Conservation (phyloP, 371 early-diverging fungal species). For the Mortierella sp. region DNA sequence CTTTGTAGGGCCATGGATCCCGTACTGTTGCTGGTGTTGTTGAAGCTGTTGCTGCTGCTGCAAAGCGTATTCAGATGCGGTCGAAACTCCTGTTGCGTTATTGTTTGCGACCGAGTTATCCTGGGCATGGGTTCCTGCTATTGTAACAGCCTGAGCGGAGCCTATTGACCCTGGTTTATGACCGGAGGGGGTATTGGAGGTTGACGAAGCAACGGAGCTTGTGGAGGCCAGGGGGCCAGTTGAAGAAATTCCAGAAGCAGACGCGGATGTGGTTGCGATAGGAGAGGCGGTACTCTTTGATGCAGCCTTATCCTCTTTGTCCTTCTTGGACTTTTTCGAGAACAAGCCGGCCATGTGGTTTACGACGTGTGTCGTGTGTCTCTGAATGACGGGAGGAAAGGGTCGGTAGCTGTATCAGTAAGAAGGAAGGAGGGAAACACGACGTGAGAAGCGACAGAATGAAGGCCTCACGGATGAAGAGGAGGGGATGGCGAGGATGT, state of each 20-base stretch:
- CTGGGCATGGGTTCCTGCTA: constrained; percentile 7
- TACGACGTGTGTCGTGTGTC: too few species aligned
- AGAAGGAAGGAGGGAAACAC: constrained; percentile 1
- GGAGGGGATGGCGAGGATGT: not conserved
- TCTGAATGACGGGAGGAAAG: not conserved
- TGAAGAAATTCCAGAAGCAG: constrained; percentile 1
- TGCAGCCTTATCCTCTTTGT: constrained; percentile 27
- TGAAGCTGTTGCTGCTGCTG: constrained; percentile 16
- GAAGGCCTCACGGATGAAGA: not conserved
- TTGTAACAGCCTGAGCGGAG: not conserved
- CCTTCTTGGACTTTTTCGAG: constrained; percentile 50
- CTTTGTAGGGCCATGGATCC: constrained; percentile 8
- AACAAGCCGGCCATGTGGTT: constrained; percentile 53
- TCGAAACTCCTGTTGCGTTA: constrained; percentile 2
- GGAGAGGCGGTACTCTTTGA: constrained; percentile 6
- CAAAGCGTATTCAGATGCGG: constrained; percentile 8
- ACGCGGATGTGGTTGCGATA: constrained; percentile 14
- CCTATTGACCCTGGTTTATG: constrained; percentile 7
- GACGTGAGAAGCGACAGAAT: not conserved
- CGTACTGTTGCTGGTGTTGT: constrained; percentile 20
- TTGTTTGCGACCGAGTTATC: constrained; percentile 33
- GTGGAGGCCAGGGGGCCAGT: constrained; percentile 4
- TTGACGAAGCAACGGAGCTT: constrained; percentile 27
- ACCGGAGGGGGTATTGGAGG: constrained; percentile 15
- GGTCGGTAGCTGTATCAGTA: too few species aligned